Evolutionary conservation across 805 yeast species (phyloP).

Genomic region (Candida fluviatilis): DNA sequence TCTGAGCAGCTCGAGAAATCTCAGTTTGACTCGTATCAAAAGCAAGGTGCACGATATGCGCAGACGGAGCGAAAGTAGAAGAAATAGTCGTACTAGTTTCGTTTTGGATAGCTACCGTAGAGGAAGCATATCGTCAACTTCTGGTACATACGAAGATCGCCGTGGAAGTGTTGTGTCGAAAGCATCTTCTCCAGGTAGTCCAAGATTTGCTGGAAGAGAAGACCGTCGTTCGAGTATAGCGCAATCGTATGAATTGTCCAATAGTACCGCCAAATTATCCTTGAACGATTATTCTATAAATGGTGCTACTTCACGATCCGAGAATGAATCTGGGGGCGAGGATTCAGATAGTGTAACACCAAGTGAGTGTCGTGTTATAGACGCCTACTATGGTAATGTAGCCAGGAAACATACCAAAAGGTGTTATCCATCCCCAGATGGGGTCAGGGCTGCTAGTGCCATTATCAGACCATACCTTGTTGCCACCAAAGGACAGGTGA

Average conservation of each 20-base stretch:
- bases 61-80: not conserved
- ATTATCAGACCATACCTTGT: constrained; percentile 74
- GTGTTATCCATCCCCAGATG: constrained; percentile 46
- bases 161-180: not conserved
- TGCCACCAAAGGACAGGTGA: constrained; percentile 57
- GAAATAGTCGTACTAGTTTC: constrained; percentile 2
- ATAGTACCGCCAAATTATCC: not conserved
- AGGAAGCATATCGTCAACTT: not conserved
- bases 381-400: constrained; percentile 12
- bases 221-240: not conserved
- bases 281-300: not conserved
- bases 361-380: constrained; percentile 12
- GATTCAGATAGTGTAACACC: constrained; percentile 15
- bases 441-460: constrained; percentile 73
- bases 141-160: not conserved
- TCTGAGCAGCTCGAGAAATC: not conserved
- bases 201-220: constrained; percentile 1
- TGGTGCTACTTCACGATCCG: not conserved
- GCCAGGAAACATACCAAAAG: constrained; percentile 22
- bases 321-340: constrained; percentile 4
- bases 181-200: constrained; percentile 1
- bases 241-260: not conserved
- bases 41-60: constrained; percentile 2
- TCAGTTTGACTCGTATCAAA: constrained; percentile 2
- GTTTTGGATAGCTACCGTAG: constrained; percentile 1